A percentile compares a stretch with the other conserved stretches of the same genome.
These are phyloP conservation scores for Strigomonas culicis DNA, from an alignment of 208 protist species.

Conservation along the genomic window DNA sequence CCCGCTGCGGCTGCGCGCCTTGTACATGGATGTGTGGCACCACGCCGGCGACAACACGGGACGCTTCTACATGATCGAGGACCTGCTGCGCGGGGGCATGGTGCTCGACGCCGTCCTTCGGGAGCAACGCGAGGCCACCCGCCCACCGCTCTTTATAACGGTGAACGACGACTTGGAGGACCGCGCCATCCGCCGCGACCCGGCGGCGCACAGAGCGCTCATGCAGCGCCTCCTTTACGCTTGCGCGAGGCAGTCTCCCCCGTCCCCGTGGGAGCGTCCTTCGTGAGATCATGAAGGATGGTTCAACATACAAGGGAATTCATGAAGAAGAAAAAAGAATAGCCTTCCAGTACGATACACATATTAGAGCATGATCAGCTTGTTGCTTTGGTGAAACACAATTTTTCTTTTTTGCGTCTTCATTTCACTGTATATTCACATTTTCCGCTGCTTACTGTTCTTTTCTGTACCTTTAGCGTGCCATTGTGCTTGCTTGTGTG, in stretches of 20 bases:
- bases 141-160: slow-evolving; percentile 20
- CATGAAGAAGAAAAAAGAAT: too few species aligned
- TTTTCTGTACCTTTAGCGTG: neutral
- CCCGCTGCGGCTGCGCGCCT: slow-evolving; percentile 10
- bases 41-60: slow-evolving; percentile 17
- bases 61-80: slow-evolving; percentile 21
- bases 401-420: neutral
- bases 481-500: too few species aligned
- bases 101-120: neutral
- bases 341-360: too few species aligned
- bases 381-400: too few species aligned
- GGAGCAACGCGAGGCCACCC: neutral
- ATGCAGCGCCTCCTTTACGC: slow-evolving; percentile 19
- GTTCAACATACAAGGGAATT: too few species aligned
- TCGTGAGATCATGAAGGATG: too few species aligned
- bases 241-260: slow-evolving; percentile 7
- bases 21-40: slow-evolving; percentile 19
- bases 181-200: neutral
- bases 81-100: slow-evolving; percentile 21
- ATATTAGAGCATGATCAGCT: too few species aligned
- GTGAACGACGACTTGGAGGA: slow-evolving; percentile 17
- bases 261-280: slow-evolving; percentile 19
- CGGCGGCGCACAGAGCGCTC: slow-evolving; percentile 6
- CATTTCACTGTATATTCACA: neutral
- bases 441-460: neutral